Evolutionary conservation across 495 filamentous ascomycete species (phyloP), one percentile per base, ranked within the genome.

Genomic region (Hamigera avellanea): DNA sequence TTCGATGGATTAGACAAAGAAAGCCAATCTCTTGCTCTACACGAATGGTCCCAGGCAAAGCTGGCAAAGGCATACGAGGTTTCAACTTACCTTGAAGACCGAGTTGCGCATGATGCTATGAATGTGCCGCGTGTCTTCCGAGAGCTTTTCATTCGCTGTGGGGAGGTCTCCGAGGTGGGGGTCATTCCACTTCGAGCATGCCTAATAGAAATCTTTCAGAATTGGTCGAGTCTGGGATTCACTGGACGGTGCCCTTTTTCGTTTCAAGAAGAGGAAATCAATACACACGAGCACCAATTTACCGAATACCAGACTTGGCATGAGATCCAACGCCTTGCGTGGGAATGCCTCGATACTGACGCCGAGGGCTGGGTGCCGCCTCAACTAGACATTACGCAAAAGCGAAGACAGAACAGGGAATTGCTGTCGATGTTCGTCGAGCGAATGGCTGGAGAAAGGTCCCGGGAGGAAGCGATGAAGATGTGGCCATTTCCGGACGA

Each of bases 401-500:
- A 52, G 31, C 33, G 32, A 29, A 43, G 19, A 32, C 50, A 54
- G 42, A 61, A 59, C 38, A 41, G 41, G 30, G 44, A 58, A 34
- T 32, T 62, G 26, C 18, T 55, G 30, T 6, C 41, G 2, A 43
- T 57, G 41, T 59, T 43, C 28, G 48, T 52, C 44, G 50, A 48
- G 36, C 42, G 41, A n/a, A 26, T 52, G 40, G 43, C 40, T 14
- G 44, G 43, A 14, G 36, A 55, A 35, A 54, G 38, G 34, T 52
- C 56, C 14, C 35, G 41, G 10, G 50, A 57, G 0, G 47, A 61
- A 31, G 50, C 42, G 28, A 48, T 35, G 19, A 29, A 26, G 10
- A 56, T 58, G 37, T 60, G 54, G 56, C 54, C 59, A 25, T 60
- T 60, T 46, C n/a, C n/a, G n/a, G n/a, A n/a, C n/a, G n/a, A n/a